Percentiles rank a stretch among this genome's conserved stretches.
These are phyloP conservation scores for Penicillium sp. DNA, from an alignment of 2,329 filamentous ascomycete genomes.

Conservation along the genomic window DNA sequence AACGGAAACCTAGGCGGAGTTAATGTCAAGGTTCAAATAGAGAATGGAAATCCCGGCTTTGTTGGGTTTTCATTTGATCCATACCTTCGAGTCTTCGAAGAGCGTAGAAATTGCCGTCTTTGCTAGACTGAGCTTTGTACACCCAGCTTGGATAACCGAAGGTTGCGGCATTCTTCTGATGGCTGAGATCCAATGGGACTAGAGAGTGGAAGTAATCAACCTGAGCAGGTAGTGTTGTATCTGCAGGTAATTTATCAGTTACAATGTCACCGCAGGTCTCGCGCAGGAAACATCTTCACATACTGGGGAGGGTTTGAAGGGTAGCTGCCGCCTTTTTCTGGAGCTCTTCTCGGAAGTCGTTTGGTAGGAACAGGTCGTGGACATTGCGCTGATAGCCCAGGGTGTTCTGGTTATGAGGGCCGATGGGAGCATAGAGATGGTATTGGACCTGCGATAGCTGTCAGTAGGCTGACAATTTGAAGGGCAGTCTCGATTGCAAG, in stretches of 20 bases:
- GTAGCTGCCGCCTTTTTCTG: slow-evolving; percentile 87
- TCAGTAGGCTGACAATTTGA: not conserved
- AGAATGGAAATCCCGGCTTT: not conserved
- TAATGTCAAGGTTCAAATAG: slow-evolving; percentile 6
- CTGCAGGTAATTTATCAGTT: slow-evolving; percentile 34
- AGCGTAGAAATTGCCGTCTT: slow-evolving; percentile 86
- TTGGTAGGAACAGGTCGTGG: slow-evolving; percentile 90
- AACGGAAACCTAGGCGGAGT: slow-evolving; percentile 66
- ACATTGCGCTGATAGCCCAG: slow-evolving; percentile 82
- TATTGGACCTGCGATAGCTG: slow-evolving; percentile 72
- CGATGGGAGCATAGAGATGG: slow-evolving; percentile 87
- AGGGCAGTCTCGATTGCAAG: too few species aligned
- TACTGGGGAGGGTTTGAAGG: slow-evolving; percentile 80
- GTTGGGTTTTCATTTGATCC: slow-evolving; percentile 4
- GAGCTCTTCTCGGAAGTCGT: slow-evolving; percentile 82
- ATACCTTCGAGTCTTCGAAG: slow-evolving; percentile 80
- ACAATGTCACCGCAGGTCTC: not conserved
- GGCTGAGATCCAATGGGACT: slow-evolving; percentile 81
- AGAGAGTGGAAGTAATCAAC: slow-evolving; percentile 91
- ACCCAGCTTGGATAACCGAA: slow-evolving; percentile 93
- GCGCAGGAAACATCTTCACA: slow-evolving; percentile 30
- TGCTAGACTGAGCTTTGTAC: slow-evolving; percentile 89
- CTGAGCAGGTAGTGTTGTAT: slow-evolving; percentile 70
- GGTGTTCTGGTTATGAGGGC: slow-evolving; percentile 78
- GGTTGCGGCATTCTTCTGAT: slow-evolving; percentile 74